phyloP scores from a whole-genome alignment of 495 filamentous ascomycete species.

The Tetracladium setigerum region DNA sequence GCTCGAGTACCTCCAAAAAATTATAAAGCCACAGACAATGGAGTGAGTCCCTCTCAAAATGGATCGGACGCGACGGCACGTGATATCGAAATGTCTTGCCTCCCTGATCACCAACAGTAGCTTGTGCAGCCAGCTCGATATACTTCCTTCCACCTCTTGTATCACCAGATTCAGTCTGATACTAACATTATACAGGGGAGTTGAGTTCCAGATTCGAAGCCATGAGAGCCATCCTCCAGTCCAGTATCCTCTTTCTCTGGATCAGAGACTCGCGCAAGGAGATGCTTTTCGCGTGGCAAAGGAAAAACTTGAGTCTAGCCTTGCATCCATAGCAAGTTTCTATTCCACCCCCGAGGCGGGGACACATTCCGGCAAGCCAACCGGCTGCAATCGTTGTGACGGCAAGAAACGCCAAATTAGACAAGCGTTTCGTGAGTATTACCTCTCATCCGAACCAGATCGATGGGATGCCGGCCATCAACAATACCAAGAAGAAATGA shows the following conservation, averaged over 20 bases:
- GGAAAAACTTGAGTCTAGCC: conserved; percentile 4
- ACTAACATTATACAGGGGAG: neutral
- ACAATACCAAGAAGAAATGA: conserved; percentile 17
- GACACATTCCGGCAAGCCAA: conserved; percentile 20
- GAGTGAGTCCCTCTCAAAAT: too few species aligned
- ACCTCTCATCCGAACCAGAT: conserved; percentile 19
- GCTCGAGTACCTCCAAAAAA: too few species aligned
- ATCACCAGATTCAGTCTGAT: neutral
- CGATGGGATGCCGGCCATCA: conserved; percentile 6
- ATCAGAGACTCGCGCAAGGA: conserved; percentile 10
- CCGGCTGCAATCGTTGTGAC: conserved; percentile 20
- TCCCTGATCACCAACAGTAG: too few species aligned
- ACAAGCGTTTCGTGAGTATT: conserved; percentile 22
- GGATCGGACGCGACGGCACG: too few species aligned
- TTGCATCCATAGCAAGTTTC: conserved; percentile 17
- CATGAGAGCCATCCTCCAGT: neutral
- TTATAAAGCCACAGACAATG: too few species aligned
- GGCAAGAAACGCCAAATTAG: conserved; percentile 20
- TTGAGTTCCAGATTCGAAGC: neutral
- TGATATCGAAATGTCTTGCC: too few species aligned
- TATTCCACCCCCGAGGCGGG: conserved; percentile 19
- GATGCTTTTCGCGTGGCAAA: conserved; percentile 6
- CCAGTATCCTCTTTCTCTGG: conserved; percentile 13
- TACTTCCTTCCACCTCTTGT: too few species aligned
- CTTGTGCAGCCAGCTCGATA: too few species aligned